A percentile compares a stretch with the other conserved stretches of the same genome.
Evolutionary conservation across 2,329 filamentous ascomycete species (phyloP).

Genomic region (Epichloe gansuensis): DNA sequence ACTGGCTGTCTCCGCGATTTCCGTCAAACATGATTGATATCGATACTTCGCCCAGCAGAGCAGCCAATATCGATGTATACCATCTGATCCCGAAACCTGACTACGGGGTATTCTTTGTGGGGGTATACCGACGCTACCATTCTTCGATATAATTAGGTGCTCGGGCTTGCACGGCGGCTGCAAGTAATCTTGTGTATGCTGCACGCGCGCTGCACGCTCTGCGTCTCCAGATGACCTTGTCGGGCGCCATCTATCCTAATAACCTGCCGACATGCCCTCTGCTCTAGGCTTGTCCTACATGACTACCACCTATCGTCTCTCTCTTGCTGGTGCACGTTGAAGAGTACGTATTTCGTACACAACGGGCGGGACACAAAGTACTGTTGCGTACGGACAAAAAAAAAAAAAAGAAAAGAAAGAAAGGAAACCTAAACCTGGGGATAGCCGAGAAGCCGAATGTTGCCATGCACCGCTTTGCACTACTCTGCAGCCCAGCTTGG

Average conservation of each 20-base stretch:
- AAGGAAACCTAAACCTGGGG: not conserved
- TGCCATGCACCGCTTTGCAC: not conserved
- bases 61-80: not conserved
- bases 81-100: not conserved
- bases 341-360: too few species aligned
- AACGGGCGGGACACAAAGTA: not conserved
- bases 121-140: not conserved
- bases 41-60: not conserved
- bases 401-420: not conserved
- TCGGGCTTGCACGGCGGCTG: not conserved
- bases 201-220: not conserved
- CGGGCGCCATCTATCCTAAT: not conserved
- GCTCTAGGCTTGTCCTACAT: not conserved
- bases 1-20: not conserved
- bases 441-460: not conserved
- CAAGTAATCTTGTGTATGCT: not conserved
- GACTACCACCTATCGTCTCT: too few species aligned
- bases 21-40: not conserved
- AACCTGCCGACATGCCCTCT: not conserved
- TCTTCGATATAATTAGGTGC: not conserved
- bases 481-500: not conserved
- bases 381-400: not conserved
- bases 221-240: not conserved
- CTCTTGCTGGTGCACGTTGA: not conserved
- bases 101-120: not conserved